Conservation (phyloP, 352 stramenopile species). For the Globisporangium lucens region DNA sequence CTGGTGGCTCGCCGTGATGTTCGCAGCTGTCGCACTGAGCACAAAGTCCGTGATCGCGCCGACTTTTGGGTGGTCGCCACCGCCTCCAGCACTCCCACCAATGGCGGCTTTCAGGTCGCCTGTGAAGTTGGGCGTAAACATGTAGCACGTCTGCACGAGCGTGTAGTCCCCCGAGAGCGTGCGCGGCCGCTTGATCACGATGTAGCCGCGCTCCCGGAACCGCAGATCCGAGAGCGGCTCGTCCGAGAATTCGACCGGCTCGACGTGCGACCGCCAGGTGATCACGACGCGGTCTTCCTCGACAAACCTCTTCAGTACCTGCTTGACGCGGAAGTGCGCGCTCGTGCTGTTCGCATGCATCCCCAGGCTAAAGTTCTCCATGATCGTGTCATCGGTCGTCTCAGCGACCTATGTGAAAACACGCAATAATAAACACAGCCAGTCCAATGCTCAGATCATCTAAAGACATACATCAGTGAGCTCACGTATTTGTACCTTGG, state of each 20-base stretch:
- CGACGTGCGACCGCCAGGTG: slow-evolving; percentile 55
- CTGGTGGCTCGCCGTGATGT: slow-evolving; percentile 40
- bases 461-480: too few relatives aligned
- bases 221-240: slow-evolving; percentile 41
- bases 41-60: slow-evolving; percentile 44
- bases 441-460: background rate
- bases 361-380: slow-evolving; percentile 60
- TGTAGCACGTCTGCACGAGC: slow-evolving; percentile 42
- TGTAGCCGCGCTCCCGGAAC: slow-evolving; percentile 64
- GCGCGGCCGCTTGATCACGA: slow-evolving; percentile 37
- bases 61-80: slow-evolving; percentile 22
- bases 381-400: slow-evolving; percentile 46
- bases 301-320: slow-evolving; percentile 60
- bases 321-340: slow-evolving; percentile 56
- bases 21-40: slow-evolving; percentile 31
- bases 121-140: slow-evolving; percentile 33
- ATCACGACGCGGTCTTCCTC: slow-evolving; percentile 60
- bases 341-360: slow-evolving; percentile 41
- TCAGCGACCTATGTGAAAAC: slow-evolving; percentile 5
- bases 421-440: background rate
- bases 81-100: background rate
- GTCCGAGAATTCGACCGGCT: slow-evolving; percentile 51
- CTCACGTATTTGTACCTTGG: slow-evolving; percentile 5
- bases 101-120: background rate
- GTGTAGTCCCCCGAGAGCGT: slow-evolving; percentile 25